Evolutionary conservation across 345 rosid species (phyloP), one percentile per base, ranked within the genome.

Genomic region (Boechera stricta): DNA sequence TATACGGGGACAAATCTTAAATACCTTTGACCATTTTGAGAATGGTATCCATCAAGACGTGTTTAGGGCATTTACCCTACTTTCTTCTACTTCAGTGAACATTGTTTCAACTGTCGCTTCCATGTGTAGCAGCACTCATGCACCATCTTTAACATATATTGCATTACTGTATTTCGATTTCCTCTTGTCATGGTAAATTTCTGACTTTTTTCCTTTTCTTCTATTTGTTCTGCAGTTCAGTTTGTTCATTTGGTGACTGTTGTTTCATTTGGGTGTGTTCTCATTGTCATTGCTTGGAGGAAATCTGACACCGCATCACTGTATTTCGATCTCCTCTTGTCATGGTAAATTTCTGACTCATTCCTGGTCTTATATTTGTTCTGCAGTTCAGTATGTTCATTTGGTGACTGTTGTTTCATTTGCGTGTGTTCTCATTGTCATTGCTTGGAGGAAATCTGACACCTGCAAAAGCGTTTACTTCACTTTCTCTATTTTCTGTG

Each of bases 401-500:
- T 21, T 21, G 21, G 21, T 21, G 21, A 21, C 21, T 21, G 21
- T 21, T 21, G 21, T 21, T 21, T 21, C 21, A 21, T 21, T 21
- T 21, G 21, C 21, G 98, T 59, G 64, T 92, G 85, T 95, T 89
- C 86, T 21, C 21, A 21, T 21, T 21, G 21, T 88, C 99, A 65
- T 79, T 95, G 82, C 98, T 95, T 77, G 99, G 99, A 66, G 99
- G 99, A 75, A 84, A 95, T 84, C 84, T 95, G 81, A 95, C 99
- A 81, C 98, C 98, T 79, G 89, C 99, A 32, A 85, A 90, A 84
- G 99, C 99, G 78, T 95, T 95, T 81, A 95, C 99, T 36, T 83
- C 99, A 41, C 90, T 95, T 53, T 92, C 99, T 69, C 86, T 95
- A 65, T 95, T 95, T 80, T 82, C 99, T 16, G 99, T 95, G 72